Base-by-base conservation (phyloP, 768 basidiomycete genomes). In the Agaricus subrufescens region DNA sequence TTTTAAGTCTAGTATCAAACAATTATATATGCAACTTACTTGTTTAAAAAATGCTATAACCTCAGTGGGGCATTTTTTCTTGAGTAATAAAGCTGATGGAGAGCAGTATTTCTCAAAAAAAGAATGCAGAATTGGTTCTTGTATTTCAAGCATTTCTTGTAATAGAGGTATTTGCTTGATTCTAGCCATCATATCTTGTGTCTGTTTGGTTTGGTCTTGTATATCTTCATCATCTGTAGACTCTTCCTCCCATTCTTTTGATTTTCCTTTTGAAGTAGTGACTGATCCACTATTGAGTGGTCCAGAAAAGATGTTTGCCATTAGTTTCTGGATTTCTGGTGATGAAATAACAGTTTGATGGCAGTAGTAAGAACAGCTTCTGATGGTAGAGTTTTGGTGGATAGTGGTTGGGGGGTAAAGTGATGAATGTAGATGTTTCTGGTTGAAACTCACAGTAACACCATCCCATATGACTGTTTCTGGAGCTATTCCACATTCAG, bases 401-500 rank as follows among this genome's bases (percentile, higher is more conserved):
- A 19, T 72, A 68, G 38, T 68, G 30, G 69, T 71, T 0, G 69
- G 70, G 0, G 70, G 69, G 12, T 55, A 31, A 10, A 72, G 60
- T 2, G 65, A 57, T 3, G 60, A 45, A 0, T 58, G 56, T 1
- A 70, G 46, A 43, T 70, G 66, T 50, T 69, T 68, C 10, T 58
- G 53, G 46, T 61, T 64, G 54, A 69, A 73, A 3, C 67, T 61
- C 14, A 73, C 50, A 3, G 66, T 69, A 0, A 71, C 66, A 3
- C 71, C 69, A 56, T 73, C 70, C 62, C 66, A 70, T 23, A 73
- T 72, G 5, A 63, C 62, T n/a, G 60, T 58, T 27, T 67, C 64
- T 3, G 69, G 71, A 31, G 46, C 42, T 0, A 63, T 61, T 0
- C 69, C 68, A 62, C 69, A 73, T 3, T 8, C 27, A 0, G 61